Evolutionary conservation across 495 filamentous ascomycete genomes (phyloP).

Genomic region (Lepraria neglecta): DNA sequence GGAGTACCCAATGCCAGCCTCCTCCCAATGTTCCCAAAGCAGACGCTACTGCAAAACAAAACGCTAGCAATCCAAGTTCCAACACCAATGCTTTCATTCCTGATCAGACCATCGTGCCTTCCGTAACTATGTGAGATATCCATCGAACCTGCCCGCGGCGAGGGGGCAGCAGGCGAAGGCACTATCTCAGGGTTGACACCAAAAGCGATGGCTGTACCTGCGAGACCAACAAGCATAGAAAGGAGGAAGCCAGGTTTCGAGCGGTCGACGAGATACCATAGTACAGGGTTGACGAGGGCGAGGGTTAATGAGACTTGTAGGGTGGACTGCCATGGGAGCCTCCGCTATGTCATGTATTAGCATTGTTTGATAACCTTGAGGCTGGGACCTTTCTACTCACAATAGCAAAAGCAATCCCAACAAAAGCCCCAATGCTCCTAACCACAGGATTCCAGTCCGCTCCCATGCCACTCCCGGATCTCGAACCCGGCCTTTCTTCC

Average conservation of each 20-base stretch:
- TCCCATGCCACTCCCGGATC: constrained; percentile 30
- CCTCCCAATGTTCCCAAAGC: constrained; percentile 92
- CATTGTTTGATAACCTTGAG: constrained; percentile 6
- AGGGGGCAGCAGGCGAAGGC: constrained; percentile 50
- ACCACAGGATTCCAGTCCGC: constrained; percentile 78
- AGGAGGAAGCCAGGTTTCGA: constrained; percentile 77
- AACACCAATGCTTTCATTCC: constrained; percentile 69
- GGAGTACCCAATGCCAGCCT: constrained; percentile 53
- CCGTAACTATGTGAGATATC: constrained; percentile 33
- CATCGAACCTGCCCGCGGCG: constrained; percentile 20
- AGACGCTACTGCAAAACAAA: constrained; percentile 87
- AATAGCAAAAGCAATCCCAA: constrained; percentile 95
- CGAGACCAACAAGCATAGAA: constrained; percentile 61
- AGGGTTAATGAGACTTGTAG: constrained; percentile 88
- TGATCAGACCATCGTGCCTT: constrained; percentile 46
- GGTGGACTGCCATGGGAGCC: constrained; percentile 87
- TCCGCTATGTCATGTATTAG: constrained; percentile 48
- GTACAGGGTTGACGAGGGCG: constrained; percentile 82
- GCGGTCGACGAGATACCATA: constrained; percentile 95
- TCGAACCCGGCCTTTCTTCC: constrained; percentile 31
- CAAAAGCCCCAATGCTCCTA: constrained; percentile 84
- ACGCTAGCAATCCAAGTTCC: constrained; percentile 86
- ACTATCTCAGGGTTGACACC: constrained; percentile 70
- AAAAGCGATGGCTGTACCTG: constrained; percentile 66
- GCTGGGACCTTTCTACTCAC: constrained; percentile 43